Conservation (phyloP, 2,329 filamentous ascomycete genomes). For the Zopfia rhizophila region DNA sequence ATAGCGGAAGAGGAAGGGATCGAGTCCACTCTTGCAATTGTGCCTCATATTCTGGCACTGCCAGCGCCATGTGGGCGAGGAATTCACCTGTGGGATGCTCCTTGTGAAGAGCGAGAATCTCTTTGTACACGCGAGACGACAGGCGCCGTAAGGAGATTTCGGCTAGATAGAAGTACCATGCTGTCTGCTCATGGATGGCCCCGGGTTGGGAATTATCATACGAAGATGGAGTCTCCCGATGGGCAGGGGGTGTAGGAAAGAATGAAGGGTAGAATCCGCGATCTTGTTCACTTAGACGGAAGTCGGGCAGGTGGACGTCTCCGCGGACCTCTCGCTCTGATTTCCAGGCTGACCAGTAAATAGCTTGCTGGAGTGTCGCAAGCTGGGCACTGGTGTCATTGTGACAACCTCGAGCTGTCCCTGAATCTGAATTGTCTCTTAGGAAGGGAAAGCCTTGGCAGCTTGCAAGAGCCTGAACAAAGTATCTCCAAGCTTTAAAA, state of each 20-base stretch:
- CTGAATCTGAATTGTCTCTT: neutral
- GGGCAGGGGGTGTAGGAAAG: conserved; percentile 1
- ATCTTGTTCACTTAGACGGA: conserved; percentile 2
- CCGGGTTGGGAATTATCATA: neutral
- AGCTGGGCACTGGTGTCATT: neutral
- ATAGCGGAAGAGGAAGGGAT: conserved; percentile 2
- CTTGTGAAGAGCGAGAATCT: too few relatives aligned
- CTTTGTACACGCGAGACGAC: too few relatives aligned
- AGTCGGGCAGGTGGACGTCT: neutral
- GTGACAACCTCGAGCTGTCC: too few relatives aligned
- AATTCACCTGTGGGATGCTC: neutral
- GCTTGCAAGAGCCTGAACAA: conserved; percentile 5
- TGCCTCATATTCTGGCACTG: neutral
- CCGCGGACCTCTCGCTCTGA: conserved; percentile 17
- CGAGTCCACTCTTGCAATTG: conserved; percentile 7
- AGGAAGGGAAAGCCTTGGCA: neutral
- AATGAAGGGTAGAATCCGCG: neutral
- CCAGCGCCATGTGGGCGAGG: neutral
- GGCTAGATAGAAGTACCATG: conserved; percentile 22
- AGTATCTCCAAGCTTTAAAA: conserved; percentile 5
- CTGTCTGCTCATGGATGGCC: too few relatives aligned
- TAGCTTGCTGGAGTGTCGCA: conserved; percentile 2
- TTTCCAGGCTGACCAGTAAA: conserved; percentile 26
- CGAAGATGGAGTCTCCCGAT: neutral
- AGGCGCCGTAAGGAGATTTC: conserved; percentile 18